Percentiles rank a stretch among this genome's conserved stretches.
phyloP scores from a whole-genome alignment of 495 filamentous ascomycete species.

The Aspergillus baeticus region DNA sequence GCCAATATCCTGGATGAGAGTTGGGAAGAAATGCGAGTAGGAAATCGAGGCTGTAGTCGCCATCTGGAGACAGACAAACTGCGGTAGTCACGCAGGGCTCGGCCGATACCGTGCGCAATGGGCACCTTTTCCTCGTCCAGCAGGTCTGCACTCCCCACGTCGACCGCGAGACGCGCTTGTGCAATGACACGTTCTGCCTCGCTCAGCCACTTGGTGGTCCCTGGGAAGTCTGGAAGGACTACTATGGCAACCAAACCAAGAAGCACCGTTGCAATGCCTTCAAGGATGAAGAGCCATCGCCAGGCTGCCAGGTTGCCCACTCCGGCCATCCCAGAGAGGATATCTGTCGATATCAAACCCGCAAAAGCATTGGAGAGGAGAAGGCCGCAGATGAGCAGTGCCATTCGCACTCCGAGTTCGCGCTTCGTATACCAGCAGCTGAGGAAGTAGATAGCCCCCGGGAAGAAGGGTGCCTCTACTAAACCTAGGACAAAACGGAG shows the following conservation, averaged over 20 bases:
- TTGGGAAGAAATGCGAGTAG: neutral
- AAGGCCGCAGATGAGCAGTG: slow-evolving; percentile 54
- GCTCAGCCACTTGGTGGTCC: slow-evolving; percentile 66
- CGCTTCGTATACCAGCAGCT: slow-evolving; percentile 61
- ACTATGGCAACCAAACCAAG: slow-evolving; percentile 55
- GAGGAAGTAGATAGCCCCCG: slow-evolving; percentile 59
- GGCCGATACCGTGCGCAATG: slow-evolving; percentile 6
- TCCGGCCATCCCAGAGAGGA: slow-evolving; percentile 41
- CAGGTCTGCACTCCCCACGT: slow-evolving; percentile 65
- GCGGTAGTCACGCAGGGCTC: slow-evolving; percentile 6
- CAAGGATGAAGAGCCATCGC: slow-evolving; percentile 69
- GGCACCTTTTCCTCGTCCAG: slow-evolving; percentile 19
- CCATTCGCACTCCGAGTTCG: slow-evolving; percentile 56
- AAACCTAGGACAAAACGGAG: slow-evolving; percentile 57
- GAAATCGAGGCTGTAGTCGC: neutral
- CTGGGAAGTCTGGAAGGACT: slow-evolving; percentile 69
- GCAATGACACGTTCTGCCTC: slow-evolving; percentile 62
- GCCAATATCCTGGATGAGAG: neutral
- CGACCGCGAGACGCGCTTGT: slow-evolving; percentile 62
- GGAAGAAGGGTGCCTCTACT: slow-evolving; percentile 53
- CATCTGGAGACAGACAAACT: neutral
- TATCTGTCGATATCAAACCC: slow-evolving; percentile 52
- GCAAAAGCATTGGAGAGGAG: slow-evolving; percentile 64
- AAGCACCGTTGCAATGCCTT: slow-evolving; percentile 55
- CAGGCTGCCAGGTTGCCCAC: slow-evolving; percentile 55